Base-by-base conservation (phyloP, 2,329 filamentous ascomycete species). In the Diaporthe vexans region DNA sequence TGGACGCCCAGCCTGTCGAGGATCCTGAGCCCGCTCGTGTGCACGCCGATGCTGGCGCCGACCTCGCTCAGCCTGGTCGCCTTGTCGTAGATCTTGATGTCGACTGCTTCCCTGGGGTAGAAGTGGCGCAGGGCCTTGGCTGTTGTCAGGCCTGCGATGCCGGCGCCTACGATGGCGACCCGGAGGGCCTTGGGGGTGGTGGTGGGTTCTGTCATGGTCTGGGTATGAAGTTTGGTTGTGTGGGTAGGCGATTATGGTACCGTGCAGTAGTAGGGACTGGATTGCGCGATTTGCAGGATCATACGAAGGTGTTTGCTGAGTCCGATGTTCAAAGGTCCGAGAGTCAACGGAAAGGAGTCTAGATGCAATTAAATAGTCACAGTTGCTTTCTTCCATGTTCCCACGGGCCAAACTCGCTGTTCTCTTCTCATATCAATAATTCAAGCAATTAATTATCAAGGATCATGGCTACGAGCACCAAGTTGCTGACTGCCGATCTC, bases 1-100 rank as follows among this genome's bases (percentile, higher is more conserved):
- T 80, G 52, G 15, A 85, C 76, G 21, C 82, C 83, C 21, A 84
- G 74, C 71, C 77, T 77, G 68, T 84, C 79, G 21, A 85, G 78
- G 15, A 82, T 81, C 67, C 79, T 77, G 67, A 84, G 77, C 4
- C 83, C 83, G 78, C 84, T 85, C 3, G 83, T 83, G 0, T 82
- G 81, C 15, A 85, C 73, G 8, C 81, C 82, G 26, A 84, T 84
- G 40, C 80, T 82, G 6, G 82, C 83, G 13, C 83, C 83, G 17
- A 84, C 81, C 73, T 84, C 83, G 68, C 78, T 79, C 43, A 85
- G 75, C 74, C 81, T 75, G 1, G 75, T 77, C 3, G 83, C 82
- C 68, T 79, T 78, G 19, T 73, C 83, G 65, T 82, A 85, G 19
- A 85, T 75, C 43, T 65, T 68, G 35, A 76, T 58, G 79, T 78